Evolutionary conservation across 2,329 filamentous ascomycete species (phyloP).

Genomic region (Penicillium sp.): DNA sequence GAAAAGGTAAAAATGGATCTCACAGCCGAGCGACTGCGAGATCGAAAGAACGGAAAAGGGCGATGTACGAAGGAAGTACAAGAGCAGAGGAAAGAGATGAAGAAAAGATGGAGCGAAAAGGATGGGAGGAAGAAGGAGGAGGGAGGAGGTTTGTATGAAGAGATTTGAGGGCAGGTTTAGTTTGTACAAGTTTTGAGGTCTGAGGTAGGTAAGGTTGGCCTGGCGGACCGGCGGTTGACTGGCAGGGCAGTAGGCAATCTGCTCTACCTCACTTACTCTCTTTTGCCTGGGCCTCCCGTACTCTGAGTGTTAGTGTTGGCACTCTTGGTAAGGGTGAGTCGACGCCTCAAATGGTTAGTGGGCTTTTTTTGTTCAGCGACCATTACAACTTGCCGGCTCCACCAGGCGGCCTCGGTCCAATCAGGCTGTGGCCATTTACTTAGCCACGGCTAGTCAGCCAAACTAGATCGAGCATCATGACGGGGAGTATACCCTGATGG

Average conservation of each 20-base stretch:
- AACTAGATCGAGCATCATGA: neutral
- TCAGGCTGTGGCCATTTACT: slow-evolving; percentile 8
- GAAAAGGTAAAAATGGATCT: slow-evolving; percentile 17
- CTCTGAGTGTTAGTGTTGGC: neutral
- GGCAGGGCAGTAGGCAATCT: neutral
- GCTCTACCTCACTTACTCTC: neutral
- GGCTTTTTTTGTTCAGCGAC: slow-evolving; percentile 7
- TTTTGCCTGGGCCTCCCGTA: neutral
- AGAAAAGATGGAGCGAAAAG: slow-evolving; percentile 12
- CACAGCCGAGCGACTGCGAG: slow-evolving; percentile 15
- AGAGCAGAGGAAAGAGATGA: neutral
- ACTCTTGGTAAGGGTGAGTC: neutral
- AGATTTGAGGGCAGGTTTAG: slow-evolving; percentile 30
- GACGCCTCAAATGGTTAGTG: slow-evolving; percentile 1
- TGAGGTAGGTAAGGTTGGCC: neutral
- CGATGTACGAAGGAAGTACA: neutral
- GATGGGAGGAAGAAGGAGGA: slow-evolving; percentile 11
- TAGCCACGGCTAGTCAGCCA: slow-evolving; percentile 5
- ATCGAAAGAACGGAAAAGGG: slow-evolving; percentile 15
- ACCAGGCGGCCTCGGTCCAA: slow-evolving; percentile 10
- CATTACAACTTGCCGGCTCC: slow-evolving; percentile 15
- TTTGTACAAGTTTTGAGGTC: slow-evolving; percentile 18
- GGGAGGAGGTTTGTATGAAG: slow-evolving; percentile 13
- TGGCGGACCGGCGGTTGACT: neutral
- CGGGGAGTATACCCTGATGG: neutral